Conservation (phyloP, 345 rosid genomes). For the Corymbia maculata region DNA sequence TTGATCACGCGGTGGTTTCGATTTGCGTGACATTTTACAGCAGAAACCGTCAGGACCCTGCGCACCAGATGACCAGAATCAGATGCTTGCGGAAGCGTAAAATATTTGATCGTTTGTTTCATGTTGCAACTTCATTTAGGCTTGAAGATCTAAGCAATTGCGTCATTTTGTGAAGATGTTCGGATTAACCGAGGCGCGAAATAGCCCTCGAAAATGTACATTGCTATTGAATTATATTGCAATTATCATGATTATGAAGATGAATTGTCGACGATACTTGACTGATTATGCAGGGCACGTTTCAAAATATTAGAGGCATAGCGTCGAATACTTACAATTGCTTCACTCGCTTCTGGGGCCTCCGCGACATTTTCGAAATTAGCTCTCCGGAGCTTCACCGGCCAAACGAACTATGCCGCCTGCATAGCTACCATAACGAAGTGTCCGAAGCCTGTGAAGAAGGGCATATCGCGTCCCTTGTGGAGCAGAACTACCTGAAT, state of each 20-base stretch:
- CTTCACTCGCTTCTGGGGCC: not conserved
- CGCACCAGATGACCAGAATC: not conserved
- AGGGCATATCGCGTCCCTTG: not conserved
- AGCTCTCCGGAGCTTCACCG: not conserved
- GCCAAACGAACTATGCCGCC: not conserved
- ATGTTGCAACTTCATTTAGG: not conserved
- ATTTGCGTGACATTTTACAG: not conserved
- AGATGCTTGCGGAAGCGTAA: not conserved
- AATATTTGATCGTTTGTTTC: not conserved
- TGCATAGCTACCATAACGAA: not conserved
- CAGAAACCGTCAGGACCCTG: not conserved
- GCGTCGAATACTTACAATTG: not conserved
- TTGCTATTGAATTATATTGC: not conserved
- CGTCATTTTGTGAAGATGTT: not conserved
- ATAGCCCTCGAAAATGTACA: not conserved
- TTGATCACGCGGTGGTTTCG: not conserved
- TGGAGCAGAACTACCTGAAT: not conserved
- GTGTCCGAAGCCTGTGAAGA: not conserved
- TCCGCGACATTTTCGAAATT: not conserved
- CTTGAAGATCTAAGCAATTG: not conserved
- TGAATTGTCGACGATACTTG: not conserved
- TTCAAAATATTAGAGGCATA: not conserved
- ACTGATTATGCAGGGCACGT: not conserved
- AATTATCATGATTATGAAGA: not conserved
- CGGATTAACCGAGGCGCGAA: not conserved